Percentiles rank a stretch among this genome's conserved stretches.
These are phyloP conservation scores for Farysia itapuensis DNA, from an alignment of 1,284 basidiomycete genomes.

Conservation along the genomic window DNA sequence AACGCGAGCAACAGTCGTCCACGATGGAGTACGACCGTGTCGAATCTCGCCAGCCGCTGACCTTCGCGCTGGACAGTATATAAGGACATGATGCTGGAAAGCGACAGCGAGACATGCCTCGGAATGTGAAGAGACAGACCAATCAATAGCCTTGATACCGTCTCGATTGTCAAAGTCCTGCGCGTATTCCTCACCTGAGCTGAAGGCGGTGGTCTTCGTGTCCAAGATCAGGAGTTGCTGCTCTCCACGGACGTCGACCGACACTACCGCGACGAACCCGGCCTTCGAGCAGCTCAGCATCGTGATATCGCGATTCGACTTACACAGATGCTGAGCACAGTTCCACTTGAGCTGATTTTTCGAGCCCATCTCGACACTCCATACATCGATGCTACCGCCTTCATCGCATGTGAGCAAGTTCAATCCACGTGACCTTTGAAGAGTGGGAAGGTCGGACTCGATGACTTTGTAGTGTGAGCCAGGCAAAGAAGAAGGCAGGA, in stretches of 20 bases:
- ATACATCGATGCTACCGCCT: conserved; percentile 4
- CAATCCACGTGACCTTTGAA: too few relatives aligned
- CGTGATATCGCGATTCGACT: not conserved
- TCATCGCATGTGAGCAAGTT: too few relatives aligned
- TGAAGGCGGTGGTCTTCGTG: conserved; percentile 88
- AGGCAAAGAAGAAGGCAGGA: too few relatives aligned
- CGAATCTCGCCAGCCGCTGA: not conserved
- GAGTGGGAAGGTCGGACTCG: too few relatives aligned
- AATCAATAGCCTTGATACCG: conserved; percentile 11
- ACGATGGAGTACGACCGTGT: not conserved
- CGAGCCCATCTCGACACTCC: not conserved
- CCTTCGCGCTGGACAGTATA: conserved; percentile 11
- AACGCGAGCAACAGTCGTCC: conserved; percentile 10
- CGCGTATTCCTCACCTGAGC: conserved; percentile 67
- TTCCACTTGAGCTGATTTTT: conserved; percentile 3
- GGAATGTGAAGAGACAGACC: conserved; percentile 23
- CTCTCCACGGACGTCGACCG: not conserved
- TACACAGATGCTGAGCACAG: not conserved
- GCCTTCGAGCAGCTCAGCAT: not conserved
- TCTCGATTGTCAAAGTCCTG: conserved; percentile 8
- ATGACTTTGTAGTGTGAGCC: too few relatives aligned
- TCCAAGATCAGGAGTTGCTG: conserved; percentile 74
- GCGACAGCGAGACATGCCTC: conserved; percentile 11
- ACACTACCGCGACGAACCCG: not conserved
- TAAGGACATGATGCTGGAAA: conserved; percentile 17